Conservation (phyloP, 2,329 filamentous ascomycete genomes). For the Pyricularia grisea region DNA sequence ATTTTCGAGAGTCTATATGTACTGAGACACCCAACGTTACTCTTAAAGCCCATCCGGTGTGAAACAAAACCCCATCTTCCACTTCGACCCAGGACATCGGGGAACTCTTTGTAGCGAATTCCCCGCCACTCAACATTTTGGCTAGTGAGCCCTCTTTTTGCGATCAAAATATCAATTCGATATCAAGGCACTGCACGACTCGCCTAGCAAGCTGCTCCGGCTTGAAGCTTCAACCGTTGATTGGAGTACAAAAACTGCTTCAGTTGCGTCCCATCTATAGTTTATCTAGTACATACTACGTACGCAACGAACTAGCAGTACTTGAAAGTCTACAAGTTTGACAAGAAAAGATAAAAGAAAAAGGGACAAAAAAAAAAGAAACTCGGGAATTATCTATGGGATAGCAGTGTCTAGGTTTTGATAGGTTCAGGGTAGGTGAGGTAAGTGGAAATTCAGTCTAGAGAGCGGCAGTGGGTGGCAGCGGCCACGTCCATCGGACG, state of each 20-base stretch:
- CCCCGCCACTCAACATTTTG: neutral
- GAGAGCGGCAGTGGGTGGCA: neutral
- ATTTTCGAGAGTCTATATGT: no score
- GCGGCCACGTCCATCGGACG: neutral
- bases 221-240: neutral
- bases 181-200: neutral
- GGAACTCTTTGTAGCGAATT: neutral
- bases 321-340: neutral
- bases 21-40: no score
- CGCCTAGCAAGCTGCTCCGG: neutral
- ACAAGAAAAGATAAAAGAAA: neutral
- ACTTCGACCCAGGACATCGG: neutral
- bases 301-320: neutral
- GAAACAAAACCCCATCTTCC: neutral
- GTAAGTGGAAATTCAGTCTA: neutral
- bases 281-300: neutral
- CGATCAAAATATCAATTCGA: neutral
- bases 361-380: neutral
- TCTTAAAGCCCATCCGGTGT: neutral
- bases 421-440: neutral
- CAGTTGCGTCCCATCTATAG: neutral
- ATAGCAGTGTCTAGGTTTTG: neutral
- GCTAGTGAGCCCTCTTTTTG: neutral
- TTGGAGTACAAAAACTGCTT: neutral
- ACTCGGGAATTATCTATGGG: neutral